phyloP scores from a whole-genome alignment of 139 green algal genomes.

The Picochlorum sp. region DNA sequence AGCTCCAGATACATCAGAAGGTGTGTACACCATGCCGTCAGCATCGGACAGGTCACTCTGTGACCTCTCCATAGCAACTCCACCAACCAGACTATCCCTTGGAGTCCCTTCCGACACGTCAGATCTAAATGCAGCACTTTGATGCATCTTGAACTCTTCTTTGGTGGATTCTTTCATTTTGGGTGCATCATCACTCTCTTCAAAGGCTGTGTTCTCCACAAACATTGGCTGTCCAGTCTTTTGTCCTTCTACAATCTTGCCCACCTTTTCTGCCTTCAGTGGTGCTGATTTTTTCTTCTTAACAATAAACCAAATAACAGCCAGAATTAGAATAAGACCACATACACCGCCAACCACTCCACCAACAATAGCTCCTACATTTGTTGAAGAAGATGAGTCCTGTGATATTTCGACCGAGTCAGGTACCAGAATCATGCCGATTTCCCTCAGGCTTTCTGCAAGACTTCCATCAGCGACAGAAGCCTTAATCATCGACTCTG shows the following conservation, averaged over 20 bases:
- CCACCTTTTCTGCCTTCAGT: neutral
- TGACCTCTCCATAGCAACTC: neutral
- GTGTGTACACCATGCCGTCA: neutral
- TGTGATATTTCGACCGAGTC: conserved; percentile 1
- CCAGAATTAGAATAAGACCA: neutral
- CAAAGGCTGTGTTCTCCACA: neutral
- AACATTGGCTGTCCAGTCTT: conserved; percentile 2
- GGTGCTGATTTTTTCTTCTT: conserved; percentile 6
- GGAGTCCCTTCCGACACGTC: too few relatives aligned
- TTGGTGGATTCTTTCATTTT: neutral
- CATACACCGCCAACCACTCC: conserved; percentile 1
- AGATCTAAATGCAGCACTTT: neutral
- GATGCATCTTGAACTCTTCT: neutral
- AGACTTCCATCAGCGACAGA: conserved; percentile 6
- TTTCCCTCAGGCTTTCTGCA: neutral
- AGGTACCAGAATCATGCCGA: conserved; percentile 7
- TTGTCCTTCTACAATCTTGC: neutral
- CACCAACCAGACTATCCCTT: too few relatives aligned
- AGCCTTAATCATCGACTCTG: neutral
- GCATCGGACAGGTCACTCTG: neutral
- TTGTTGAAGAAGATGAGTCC: neutral
- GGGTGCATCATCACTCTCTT: neutral
- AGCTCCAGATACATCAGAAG: neutral
- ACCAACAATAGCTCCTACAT: conserved; percentile 12
- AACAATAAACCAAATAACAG: neutral